These are phyloP conservation scores for Rhizophagus prolifer DNA, from an alignment of 192 early-diverging fungal genomes.

Conservation along the genomic window DNA sequence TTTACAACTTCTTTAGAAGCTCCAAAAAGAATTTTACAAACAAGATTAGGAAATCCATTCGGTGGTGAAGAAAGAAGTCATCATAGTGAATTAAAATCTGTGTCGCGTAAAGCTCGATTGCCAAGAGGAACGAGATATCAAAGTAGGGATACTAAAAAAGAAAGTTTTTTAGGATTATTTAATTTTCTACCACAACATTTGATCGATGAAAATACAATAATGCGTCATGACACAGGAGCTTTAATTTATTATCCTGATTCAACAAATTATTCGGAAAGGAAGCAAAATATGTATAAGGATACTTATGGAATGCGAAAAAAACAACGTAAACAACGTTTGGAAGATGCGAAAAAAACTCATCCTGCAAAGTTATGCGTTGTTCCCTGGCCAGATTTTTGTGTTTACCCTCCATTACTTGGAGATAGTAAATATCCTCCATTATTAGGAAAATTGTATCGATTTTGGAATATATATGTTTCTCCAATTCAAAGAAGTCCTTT, in stretches of 20 bases:
- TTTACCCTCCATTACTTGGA: neutral
- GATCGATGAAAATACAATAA: neutral
- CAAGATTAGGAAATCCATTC: neutral
- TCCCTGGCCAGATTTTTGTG: constrained; percentile 14
- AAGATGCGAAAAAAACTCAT: neutral
- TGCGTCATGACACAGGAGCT: neutral
- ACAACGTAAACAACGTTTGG: neutral
- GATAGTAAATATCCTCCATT: neutral
- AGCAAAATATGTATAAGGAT: neutral
- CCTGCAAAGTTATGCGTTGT: constrained; percentile 5
- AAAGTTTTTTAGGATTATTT: too few species aligned
- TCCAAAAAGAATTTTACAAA: constrained; percentile 2
- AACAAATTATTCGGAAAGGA: neutral
- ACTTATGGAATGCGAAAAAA: neutral
- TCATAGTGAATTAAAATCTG: neutral
- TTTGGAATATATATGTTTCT: neutral
- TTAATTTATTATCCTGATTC: neutral
- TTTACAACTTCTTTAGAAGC: constrained; percentile 7
- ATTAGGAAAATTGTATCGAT: neutral
- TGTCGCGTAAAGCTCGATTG: neutral
- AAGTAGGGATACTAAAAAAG: too few species aligned
- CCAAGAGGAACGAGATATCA: neutral
- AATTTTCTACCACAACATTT: neutral
- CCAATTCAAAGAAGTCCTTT: neutral
- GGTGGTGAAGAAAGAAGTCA: neutral